A percentile compares a stretch with the other conserved stretches of the same genome.
Evolutionary conservation across 208 protist species (phyloP).

Genomic region (Baffinella frigidus): DNA sequence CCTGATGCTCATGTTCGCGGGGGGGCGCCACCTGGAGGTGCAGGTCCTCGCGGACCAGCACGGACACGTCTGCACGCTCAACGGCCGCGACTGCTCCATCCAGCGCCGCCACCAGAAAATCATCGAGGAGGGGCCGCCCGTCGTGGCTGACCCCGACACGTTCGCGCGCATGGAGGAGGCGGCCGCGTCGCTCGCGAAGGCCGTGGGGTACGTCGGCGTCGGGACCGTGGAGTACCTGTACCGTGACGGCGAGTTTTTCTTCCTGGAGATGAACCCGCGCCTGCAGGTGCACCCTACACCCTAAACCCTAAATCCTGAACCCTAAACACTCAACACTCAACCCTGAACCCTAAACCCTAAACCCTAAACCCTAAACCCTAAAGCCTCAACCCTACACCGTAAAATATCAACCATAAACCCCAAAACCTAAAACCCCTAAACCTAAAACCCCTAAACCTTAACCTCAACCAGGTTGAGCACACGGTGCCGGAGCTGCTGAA

Average conservation of each 20-base stretch:
- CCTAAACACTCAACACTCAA: too few species aligned
- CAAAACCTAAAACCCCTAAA: too few species aligned
- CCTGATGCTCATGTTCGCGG: conserved; percentile 90
- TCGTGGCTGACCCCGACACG: conserved; percentile 77
- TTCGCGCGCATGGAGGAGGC: conserved; percentile 83
- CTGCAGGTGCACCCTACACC: conserved; percentile 80
- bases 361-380: too few species aligned
- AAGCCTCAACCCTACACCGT: too few species aligned
- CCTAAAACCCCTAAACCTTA: too few species aligned
- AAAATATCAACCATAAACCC: background rate
- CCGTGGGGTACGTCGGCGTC: conserved; percentile 87
- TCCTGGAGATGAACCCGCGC: conserved; percentile 95
- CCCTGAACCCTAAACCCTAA: too few species aligned
- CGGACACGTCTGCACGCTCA: conserved; percentile 88
- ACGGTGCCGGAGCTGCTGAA: conserved; percentile 93
- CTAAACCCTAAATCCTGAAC: too few species aligned
- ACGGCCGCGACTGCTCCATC: conserved; percentile 95
- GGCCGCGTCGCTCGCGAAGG: conserved; percentile 85
- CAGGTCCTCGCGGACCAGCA: conserved; percentile 90
- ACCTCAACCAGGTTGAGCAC: conserved; percentile 37
- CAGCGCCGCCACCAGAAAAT: conserved; percentile 97
- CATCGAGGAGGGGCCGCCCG: conserved; percentile 93
- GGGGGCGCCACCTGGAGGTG: conserved; percentile 89
- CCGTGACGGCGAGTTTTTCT: conserved; percentile 85
- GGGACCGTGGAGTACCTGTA: conserved; percentile 98